Base-by-base conservation (phyloP, 805 yeast species). In the Pichia membranifaciens region DNA sequence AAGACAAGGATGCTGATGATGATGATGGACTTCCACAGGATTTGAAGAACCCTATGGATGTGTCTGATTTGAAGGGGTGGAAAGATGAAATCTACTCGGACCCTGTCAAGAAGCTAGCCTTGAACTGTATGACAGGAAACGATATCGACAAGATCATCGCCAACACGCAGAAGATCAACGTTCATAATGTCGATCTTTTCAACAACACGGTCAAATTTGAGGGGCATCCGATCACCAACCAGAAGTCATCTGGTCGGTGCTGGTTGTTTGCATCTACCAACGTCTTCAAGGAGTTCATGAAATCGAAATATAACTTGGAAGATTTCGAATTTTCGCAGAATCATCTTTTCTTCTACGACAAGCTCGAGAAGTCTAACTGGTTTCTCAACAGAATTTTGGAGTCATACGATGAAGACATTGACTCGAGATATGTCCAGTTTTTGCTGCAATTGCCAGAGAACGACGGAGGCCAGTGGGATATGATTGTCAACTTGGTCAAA, bases 381-480 rank as follows among this genome's bases (percentile, higher is more conserved):
- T 87, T 85, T 64, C 68, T 88, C 57, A 88, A 87, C 54, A 84
- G 86, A 61, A 75, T 87, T 48, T 67, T 84, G 42, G 84, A 84
- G 54, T 81, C 89, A 15, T 73, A 75, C 23, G 76, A 78, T 21
- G 82, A 82, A 60, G 81, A 74, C 20, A 73, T 84, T 48, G 93
- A 83, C 53, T 82, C 90, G 0, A 75, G 95, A 55, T 68, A 83
- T 45, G 78, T 86, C 44, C 86, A 82, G 64, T 78, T 75, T 54
- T 62, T 88, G 40, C 67, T 86, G 45, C 59, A 68, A 10, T 78
- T 77, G 42, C 95, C 96, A 28, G 81, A 82, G 44, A 70, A 77
- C 52, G 96, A 88, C 60, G 96, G 96, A 55, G 96, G 96, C 47
- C 96, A 88, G 67, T 87, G 87, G 79, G 86, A 84, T 55, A 84